Evolutionary conservation across 305 asterid genomes (phyloP).

Genomic region (Stenogyne calaminthoides): DNA sequence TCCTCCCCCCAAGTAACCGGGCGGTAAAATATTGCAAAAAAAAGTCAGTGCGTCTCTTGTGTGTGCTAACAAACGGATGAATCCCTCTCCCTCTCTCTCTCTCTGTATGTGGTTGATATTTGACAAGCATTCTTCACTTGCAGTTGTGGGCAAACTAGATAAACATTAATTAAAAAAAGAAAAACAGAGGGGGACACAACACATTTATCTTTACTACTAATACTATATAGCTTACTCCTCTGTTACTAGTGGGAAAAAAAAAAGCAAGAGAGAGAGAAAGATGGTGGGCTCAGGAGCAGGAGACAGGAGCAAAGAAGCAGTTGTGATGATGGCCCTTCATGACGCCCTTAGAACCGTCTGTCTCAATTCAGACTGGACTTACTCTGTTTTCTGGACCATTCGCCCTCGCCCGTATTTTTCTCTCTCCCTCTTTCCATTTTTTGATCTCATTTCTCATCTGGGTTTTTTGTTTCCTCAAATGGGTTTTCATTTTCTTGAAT

Average conservation of each 20-base stretch:
- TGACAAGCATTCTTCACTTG: slow-evolving; percentile 22
- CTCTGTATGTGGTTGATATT: slow-evolving; percentile 44
- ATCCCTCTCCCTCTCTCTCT: slow-evolving; percentile 25
- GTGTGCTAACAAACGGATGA: slow-evolving; percentile 40
- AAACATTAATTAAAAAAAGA: background rate
- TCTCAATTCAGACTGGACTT: slow-evolving; percentile 97
- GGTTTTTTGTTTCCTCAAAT: background rate
- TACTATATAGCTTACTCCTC: slow-evolving; percentile 25
- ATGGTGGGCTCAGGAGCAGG: slow-evolving; percentile 94
- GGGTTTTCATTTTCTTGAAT: slow-evolving; percentile 21
- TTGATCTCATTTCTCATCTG: background rate
- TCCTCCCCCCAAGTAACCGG: slow-evolving; percentile 36
- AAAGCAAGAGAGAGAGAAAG: slow-evolving; percentile 30
- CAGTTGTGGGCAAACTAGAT: slow-evolving; percentile 2
- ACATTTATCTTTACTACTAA: slow-evolving; percentile 12
- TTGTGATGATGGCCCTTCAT: slow-evolving; percentile 99
- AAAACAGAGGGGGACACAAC: background rate
- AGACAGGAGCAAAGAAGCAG: slow-evolving; percentile 99
- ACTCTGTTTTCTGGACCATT: slow-evolving; percentile 99
- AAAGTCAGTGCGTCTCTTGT: slow-evolving; percentile 12
- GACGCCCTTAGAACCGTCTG: slow-evolving; percentile 97
- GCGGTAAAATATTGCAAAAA: slow-evolving; percentile 11
- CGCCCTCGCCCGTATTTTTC: slow-evolving; percentile 95
- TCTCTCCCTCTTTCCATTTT: slow-evolving; percentile 23
- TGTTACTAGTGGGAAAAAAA: slow-evolving; percentile 21